phyloP scores from a whole-genome alignment of 352 stramenopile species.

The Phytophthora ramorum region DNA sequence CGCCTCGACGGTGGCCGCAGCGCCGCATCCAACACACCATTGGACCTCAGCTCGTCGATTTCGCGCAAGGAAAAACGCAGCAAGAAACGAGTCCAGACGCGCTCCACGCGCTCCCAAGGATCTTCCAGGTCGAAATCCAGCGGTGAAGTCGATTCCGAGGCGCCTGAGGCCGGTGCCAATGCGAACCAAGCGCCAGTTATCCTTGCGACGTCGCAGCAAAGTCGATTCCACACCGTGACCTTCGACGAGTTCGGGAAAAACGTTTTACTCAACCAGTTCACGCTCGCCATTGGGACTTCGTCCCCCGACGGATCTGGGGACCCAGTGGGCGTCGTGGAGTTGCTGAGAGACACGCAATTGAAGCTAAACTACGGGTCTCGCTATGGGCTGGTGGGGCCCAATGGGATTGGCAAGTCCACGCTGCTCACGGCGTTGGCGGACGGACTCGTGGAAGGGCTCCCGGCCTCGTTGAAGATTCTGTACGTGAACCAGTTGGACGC shows the following conservation, averaged over 20 bases:
- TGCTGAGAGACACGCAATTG: conserved; percentile 73
- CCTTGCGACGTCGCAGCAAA: conserved; percentile 61
- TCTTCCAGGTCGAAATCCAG: conserved; percentile 8
- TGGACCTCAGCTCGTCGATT: conserved; percentile 35
- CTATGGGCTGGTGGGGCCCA: conserved; percentile 90
- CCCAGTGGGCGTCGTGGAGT: conserved; percentile 41
- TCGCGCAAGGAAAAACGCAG: conserved; percentile 59
- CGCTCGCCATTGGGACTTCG: conserved; percentile 41
- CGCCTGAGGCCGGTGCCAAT: conserved; percentile 3
- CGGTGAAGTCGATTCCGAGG: conserved; percentile 5
- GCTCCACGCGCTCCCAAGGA: conserved; percentile 24
- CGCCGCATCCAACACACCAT: conserved; percentile 33
- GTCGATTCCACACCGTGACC: conserved; percentile 66
- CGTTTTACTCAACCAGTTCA: conserved; percentile 65
- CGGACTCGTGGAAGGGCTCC: conserved; percentile 74
- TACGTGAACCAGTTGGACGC: conserved; percentile 74
- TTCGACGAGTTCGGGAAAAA: conserved; percentile 71
- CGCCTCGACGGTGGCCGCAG: conserved; percentile 32
- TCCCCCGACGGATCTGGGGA: conserved; percentile 15
- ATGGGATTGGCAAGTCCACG: conserved; percentile 91
- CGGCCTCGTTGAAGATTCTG: conserved; percentile 54
- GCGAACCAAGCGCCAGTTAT: conserved; percentile 16
- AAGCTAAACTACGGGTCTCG: conserved; percentile 76
- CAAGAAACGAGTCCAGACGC: conserved; percentile 34
- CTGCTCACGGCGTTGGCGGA: conserved; percentile 93